Percentiles rank a stretch among this genome's conserved stretches.
These are phyloP conservation scores for Cenchrus americanus DNA, from an alignment of 176 grass and related monocot genomes.

Conservation along the genomic window DNA sequence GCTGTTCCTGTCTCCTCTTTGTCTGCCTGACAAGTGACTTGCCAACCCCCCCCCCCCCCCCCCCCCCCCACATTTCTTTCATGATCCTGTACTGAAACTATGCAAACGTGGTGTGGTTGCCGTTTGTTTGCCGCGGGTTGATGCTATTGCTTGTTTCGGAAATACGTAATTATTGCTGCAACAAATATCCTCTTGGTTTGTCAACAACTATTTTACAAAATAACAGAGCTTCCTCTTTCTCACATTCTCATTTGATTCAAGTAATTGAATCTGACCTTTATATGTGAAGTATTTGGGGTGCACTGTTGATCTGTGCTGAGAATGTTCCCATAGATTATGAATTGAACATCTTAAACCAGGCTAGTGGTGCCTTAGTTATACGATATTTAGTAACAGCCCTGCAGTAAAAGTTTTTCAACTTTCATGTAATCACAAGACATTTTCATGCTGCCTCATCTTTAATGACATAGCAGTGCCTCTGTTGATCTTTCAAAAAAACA, in stretches of 20 bases:
- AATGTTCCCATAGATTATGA: background rate
- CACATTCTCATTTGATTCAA: background rate
- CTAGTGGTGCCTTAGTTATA: too few species aligned
- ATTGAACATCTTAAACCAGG: background rate
- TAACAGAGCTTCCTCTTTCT: background rate
- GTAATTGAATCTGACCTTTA: background rate
- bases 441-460: too few species aligned
- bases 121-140: too few species aligned
- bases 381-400: too few species aligned
- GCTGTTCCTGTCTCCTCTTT: constrained; percentile 30
- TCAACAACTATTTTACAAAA: background rate
- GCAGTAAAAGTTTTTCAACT: too few species aligned
- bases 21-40: background rate
- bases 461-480: too few species aligned
- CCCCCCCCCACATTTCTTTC: background rate
- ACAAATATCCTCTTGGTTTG: background rate
- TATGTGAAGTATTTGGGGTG: background rate
- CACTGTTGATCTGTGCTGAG: background rate
- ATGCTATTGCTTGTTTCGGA: constrained; percentile 1
- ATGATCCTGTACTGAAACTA: constrained; percentile 7
- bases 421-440: too few species aligned
- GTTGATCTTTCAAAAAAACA: too few species aligned
- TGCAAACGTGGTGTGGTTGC: background rate
- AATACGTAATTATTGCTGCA: background rate
- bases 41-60: background rate